Base-by-base conservation (phyloP, 1,284 basidiomycete genomes). In the Boletellus sp. region DNA sequence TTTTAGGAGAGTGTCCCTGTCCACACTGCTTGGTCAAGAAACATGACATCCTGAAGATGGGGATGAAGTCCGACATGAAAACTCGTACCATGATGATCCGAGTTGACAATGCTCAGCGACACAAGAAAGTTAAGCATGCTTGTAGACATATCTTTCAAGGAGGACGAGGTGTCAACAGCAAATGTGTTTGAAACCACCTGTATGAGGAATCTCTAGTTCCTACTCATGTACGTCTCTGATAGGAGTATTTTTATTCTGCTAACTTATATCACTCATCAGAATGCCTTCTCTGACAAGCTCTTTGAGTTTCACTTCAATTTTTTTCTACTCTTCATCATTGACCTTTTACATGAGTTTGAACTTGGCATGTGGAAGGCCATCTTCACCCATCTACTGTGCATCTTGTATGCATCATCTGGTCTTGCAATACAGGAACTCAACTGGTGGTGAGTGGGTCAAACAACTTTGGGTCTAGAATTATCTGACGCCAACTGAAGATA, bases 221-320 rank as follows among this genome's bases (percentile, higher is more conserved):
- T 8, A 24, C 24, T 6, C 4, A 24, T 8, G 7, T 8, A 6
- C 18, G 8, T 22, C 8, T 2, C 58, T 56, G n/a, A n/a, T n/a
- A n/a, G n/a, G n/a, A n/a, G n/a, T n/a, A n/a, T n/a, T n/a, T n/a
- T n/a, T n/a, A n/a, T n/a, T n/a, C n/a, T n/a, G n/a, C n/a, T n/a
- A n/a, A 8, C 28, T 53, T 6, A 41, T 53, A 10, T 54, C 52
- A 2, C 56, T 8, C 57, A 46, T 32, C 13, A 44, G 43, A 33
- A 33, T 8, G 21, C 43, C 6, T 44, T 44, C 21, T 44, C 30
- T 8, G 12, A 33, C 12, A 33, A 33, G 21, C 30, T 44, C 6
- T 12, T 1, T 5, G 4, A 21, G 12, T 44, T 44, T 10, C 5
- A 10, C 7, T 44, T 44, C 19, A 44, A 44, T 5, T 44, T 44